Evolutionary conservation across 768 basidiomycete species (phyloP).

Genomic region (Pulveroboletus sp.): DNA sequence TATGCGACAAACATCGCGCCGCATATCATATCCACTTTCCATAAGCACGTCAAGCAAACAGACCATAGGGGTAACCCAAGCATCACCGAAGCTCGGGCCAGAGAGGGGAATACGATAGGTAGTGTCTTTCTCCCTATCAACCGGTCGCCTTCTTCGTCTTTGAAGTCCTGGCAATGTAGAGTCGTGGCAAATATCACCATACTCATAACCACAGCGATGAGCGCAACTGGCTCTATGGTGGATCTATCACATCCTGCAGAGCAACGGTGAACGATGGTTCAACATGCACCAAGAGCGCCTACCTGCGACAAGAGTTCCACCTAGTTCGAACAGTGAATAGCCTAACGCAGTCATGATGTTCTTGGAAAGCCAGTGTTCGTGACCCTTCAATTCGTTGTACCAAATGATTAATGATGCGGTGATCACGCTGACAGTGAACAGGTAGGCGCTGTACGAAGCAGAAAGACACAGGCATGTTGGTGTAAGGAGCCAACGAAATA

Average conservation of each 20-base stretch:
- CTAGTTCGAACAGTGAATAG: slow-evolving; percentile 35
- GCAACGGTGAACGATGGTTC: slow-evolving; percentile 1
- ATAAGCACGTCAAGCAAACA: slow-evolving; percentile 22
- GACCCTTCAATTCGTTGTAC: slow-evolving; percentile 36
- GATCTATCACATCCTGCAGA: slow-evolving; percentile 22
- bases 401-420: slow-evolving; percentile 25
- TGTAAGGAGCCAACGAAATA: slow-evolving; percentile 35
- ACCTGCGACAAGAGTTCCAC: slow-evolving; percentile 36
- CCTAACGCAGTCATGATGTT: slow-evolving; percentile 35
- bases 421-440: slow-evolving; percentile 32
- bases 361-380: slow-evolving; percentile 31
- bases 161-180: slow-evolving; percentile 33
- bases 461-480: slow-evolving; percentile 35
- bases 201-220: slow-evolving; percentile 30
- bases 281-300: slow-evolving; percentile 1
- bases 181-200: slow-evolving; percentile 35
- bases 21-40: slow-evolving; percentile 26
- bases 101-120: slow-evolving; percentile 39
- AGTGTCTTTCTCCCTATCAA: slow-evolving; percentile 37
- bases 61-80: slow-evolving; percentile 29
- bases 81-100: slow-evolving; percentile 25
- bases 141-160: slow-evolving; percentile 41
- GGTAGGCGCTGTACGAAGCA: slow-evolving; percentile 28
- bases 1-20: slow-evolving; percentile 25
- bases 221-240: slow-evolving; percentile 20